Evolutionary conservation across 352 stramenopile species (phyloP).

Genomic region (Aphanomyces invadans): DNA sequence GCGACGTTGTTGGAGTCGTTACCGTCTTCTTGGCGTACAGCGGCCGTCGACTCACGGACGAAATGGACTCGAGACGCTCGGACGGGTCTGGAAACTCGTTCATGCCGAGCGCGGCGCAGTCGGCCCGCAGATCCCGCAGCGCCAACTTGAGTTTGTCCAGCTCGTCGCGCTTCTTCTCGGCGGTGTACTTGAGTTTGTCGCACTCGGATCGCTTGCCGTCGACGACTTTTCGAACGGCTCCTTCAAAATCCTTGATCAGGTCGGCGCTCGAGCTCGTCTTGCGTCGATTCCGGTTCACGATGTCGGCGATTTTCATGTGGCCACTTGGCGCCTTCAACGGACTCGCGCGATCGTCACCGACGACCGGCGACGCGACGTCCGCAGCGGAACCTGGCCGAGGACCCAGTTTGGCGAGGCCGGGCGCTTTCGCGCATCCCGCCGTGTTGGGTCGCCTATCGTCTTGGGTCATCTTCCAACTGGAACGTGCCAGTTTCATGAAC

Average conservation of each 20-base stretch:
- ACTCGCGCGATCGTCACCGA: not conserved
- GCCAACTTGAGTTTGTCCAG: conserved; percentile 52
- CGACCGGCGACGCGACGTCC: not conserved
- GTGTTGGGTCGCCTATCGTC: not conserved
- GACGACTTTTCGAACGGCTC: conserved; percentile 69
- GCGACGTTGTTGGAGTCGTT: no score
- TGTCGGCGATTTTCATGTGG: conserved; percentile 13
- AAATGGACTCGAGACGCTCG: conserved; percentile 56
- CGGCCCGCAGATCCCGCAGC: conserved; percentile 67
- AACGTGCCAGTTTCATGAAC: not conserved
- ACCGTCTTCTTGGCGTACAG: conserved; percentile 75
- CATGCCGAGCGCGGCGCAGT: conserved; percentile 53
- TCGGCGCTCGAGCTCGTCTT: conserved; percentile 51
- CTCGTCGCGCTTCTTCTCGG: conserved; percentile 60
- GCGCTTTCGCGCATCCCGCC: not conserved
- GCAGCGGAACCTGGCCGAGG: not conserved
- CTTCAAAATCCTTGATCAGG: conserved; percentile 65
- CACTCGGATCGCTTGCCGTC: conserved; percentile 70
- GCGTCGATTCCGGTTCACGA: conserved; percentile 5
- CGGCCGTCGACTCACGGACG: conserved; percentile 60
- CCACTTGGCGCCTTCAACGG: not conserved
- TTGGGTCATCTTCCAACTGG: not conserved
- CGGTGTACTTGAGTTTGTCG: conserved; percentile 59
- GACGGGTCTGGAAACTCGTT: conserved; percentile 26
- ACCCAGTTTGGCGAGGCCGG: not conserved